Evolutionary conservation across 192 early-diverging fungal species (phyloP).

Genomic region (Coemansia sp.): DNA sequence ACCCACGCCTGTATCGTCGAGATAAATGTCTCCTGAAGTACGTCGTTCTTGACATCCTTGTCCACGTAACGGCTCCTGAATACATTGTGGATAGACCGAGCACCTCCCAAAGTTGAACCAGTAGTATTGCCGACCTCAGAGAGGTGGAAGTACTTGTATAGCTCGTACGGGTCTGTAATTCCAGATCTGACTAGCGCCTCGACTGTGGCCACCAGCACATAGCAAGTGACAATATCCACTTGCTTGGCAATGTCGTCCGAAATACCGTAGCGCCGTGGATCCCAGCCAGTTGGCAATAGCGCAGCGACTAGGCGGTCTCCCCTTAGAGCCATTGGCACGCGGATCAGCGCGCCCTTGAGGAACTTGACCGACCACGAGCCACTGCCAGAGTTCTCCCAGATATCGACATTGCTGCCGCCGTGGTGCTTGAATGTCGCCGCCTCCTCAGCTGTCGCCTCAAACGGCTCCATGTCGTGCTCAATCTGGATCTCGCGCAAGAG

Average conservation of each 20-base stretch:
- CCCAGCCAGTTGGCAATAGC: slow-evolving; percentile 94
- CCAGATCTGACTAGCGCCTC: slow-evolving; percentile 90
- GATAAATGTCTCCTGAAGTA: slow-evolving; percentile 92
- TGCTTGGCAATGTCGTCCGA: slow-evolving; percentile 89
- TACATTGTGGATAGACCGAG: slow-evolving; percentile 68
- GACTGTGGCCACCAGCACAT: slow-evolving; percentile 85
- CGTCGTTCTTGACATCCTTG: slow-evolving; percentile 79
- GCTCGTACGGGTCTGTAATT: slow-evolving; percentile 96
- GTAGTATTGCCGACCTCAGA: slow-evolving; percentile 90
- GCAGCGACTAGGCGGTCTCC: slow-evolving; percentile 86
- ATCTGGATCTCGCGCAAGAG: slow-evolving; percentile 87
- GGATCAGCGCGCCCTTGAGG: slow-evolving; percentile 86
- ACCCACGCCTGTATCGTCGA: slow-evolving; percentile 97
- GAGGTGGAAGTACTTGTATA: slow-evolving; percentile 95
- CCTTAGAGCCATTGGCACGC: slow-evolving; percentile 85
- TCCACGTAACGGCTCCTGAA: slow-evolving; percentile 78
- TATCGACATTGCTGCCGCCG: slow-evolving; percentile 80
- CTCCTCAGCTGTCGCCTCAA: slow-evolving; percentile 88
- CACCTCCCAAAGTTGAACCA: slow-evolving; percentile 90
- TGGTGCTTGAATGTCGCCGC: slow-evolving; percentile 80
- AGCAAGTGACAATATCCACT: slow-evolving; percentile 88
- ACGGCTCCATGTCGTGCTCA: slow-evolving; percentile 82
- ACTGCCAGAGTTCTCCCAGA: slow-evolving; percentile 49
- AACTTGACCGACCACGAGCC: slow-evolving; percentile 78
- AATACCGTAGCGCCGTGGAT: slow-evolving; percentile 87